Evolutionary conservation across 75 land plant genomes (phyloP).

Genomic region (Pinus taeda): DNA sequence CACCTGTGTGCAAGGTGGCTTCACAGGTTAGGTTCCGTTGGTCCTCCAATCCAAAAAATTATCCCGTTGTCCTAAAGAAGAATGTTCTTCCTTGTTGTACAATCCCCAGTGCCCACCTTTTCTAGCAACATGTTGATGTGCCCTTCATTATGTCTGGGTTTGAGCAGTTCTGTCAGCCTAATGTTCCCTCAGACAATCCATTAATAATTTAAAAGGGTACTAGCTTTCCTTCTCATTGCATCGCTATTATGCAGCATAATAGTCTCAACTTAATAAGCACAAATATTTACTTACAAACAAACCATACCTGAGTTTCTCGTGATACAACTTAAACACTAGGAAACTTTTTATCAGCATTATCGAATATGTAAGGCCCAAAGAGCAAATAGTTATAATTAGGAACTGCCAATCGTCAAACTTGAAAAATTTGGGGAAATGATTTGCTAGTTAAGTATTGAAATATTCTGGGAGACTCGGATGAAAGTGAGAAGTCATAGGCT

Average conservation of each 20-base stretch:
- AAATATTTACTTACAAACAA: background rate
- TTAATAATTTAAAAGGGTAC: background rate
- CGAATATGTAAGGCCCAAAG: background rate
- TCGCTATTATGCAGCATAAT: background rate
- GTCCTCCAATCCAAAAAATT: too few relatives aligned
- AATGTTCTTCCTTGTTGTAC: background rate
- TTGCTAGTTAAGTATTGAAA: background rate
- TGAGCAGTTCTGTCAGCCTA: background rate
- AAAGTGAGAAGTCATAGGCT: too few relatives aligned
- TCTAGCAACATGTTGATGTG: background rate
- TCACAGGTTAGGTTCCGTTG: background rate
- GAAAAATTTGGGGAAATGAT: background rate
- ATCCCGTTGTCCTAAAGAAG: background rate
- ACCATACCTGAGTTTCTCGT: background rate
- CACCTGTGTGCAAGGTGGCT: background rate
- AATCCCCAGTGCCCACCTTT: background rate
- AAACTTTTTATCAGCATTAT: background rate
- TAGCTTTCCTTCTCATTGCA: background rate
- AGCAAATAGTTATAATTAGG: background rate
- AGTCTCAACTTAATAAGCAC: background rate
- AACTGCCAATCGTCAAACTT: background rate
- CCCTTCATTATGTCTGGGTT: background rate
- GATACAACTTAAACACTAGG: background rate
- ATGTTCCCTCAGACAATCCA: background rate
- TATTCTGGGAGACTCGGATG: background rate